Base-by-base conservation (phyloP, 768 basidiomycete species). In the Mycena sanguinolenta region DNA sequence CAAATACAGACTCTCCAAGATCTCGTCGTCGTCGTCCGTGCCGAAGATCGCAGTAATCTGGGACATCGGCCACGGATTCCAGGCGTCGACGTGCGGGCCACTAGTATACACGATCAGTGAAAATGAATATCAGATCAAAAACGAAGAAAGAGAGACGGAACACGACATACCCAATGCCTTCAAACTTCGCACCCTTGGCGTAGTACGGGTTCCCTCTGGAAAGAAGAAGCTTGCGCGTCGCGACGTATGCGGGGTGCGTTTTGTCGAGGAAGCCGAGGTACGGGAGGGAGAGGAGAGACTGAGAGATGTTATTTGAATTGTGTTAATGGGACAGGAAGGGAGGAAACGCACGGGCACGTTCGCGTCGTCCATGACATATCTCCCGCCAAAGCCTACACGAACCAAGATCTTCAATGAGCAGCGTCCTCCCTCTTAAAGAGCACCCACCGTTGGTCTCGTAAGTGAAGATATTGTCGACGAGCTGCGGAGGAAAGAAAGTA, bases 31-130 rank as follows among this genome's bases (percentile, higher is more conserved):
- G 73, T 93, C 83, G 76, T 94, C 89, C 12, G 91, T 91, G 4
- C 92, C 91, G 76, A 89, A 94, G 66, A 94, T 91, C 19, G 89
- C 87, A 28, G 88, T 89, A 46, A 94, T 89, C 63, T 90, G 91
- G 28, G 92, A 91, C 93, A 95, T 95, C 2, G 93, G 93, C 93
- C 93, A 94, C 55, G 92, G 92, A 76, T 92, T 84, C 87, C 88
- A 91, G 14, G 87, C 86, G 75, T 89, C 88, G 30, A 39, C 39
- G 39, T 39, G 39, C 39, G 39, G 39, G 16, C 39, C 39, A 14
- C 39, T 39, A 34, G 32, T 34, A 34, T 10, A 39, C 39, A 39
- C 39, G 16, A 38, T 38, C 14, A 14, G 14, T 38, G 6, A 14
- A 38, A 7, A 38, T 38, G 36, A 39, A 39, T 39, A 14, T 4